Base-by-base conservation (phyloP, 345 rosid species). In the Eucalyptus guilfoylei region DNA sequence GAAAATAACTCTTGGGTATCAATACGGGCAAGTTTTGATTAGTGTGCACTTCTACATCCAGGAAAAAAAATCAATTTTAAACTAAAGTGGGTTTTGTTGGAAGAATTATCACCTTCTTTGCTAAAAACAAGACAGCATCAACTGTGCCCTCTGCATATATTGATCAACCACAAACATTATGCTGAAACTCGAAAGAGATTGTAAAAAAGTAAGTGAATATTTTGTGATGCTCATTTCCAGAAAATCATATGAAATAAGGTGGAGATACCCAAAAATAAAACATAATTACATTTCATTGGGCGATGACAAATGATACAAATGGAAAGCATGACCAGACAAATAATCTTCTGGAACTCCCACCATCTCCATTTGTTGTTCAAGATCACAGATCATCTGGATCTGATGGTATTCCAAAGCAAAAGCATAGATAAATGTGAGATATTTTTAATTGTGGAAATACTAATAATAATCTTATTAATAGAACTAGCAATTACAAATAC, bases 171-270 rank as follows among this genome's bases (percentile, higher is more conserved):
- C 98, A 96, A 45, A 98, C 97, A 91, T 98, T 98, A 89, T 98
- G 99, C 92, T 98, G 99, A 92, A 98, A 96, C n/a, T 98, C 98
- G 42, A 98, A 95, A 14, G 99, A 96, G 88, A 98, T 98, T 86
- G 97, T 96, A 94, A 91, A 89, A 28, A 86, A 23, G 89, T 76
- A 58, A 4, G 45, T 50, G 21, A 55, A 60, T 80, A 45, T 67
- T 32, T 67, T 32, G 80, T 16, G 8, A 67, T 16, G 80, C 42
- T 64, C 19, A 14, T n/a, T 6, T 64, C 40, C 32, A 32, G 23
- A 67, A 67, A 67, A 67, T n/a, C 80, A 3, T 67, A 67, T 16
- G 12, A n/a, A 67, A 67, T 15, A 16, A 67, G 52, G 76, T 4
- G 21, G 11, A 67, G 3, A 47, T 47, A 16, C n/a, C n/a, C n/a